Evolutionary conservation across 768 basidiomycete species (phyloP).

Genomic region (Hygrophoropsis aurantiaca): DNA sequence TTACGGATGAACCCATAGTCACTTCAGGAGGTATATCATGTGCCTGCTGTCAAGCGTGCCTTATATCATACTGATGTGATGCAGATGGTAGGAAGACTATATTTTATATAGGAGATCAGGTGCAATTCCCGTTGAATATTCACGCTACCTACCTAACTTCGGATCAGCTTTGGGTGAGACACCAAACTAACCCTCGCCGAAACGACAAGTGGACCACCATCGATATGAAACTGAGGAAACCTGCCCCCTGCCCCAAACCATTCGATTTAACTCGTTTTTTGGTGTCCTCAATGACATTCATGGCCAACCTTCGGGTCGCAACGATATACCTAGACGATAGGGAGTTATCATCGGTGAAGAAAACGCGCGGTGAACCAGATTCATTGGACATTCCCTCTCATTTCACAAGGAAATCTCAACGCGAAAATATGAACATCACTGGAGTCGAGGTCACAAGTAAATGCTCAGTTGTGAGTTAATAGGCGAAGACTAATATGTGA

Average conservation of each 20-base stretch:
- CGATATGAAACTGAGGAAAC: constrained; percentile 46
- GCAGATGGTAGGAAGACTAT: constrained; percentile 2
- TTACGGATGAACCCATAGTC: constrained; percentile 27
- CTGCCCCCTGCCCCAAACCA: constrained; percentile 39
- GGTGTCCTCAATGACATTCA: constrained; percentile 48
- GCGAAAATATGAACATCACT: neutral
- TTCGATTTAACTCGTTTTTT: constrained; percentile 50
- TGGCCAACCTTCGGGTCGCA: constrained; percentile 32
- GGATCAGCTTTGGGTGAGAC: constrained; percentile 4
- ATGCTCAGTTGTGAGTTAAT: neutral
- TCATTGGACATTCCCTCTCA: neutral
- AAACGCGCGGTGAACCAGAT: neutral
- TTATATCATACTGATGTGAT: neutral
- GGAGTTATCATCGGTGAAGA: neutral
- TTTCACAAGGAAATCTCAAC: neutral
- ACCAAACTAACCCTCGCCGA: neutral
- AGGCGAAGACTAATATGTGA: too few relatives aligned
- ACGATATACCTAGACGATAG: constrained; percentile 4
- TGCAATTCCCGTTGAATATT: constrained; percentile 1
- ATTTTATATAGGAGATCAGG: constrained; percentile 9
- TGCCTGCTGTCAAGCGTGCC: too few relatives aligned
- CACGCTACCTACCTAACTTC: neutral
- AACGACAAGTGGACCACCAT: constrained; percentile 41
- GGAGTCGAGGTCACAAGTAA: constrained; percentile 1
- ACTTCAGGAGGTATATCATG: constrained; percentile 17